Evolutionary conservation across 1,139 yeast genomes (phyloP), one percentile per base, ranked within the genome.

Genomic region (Kurtzmaniella natalensis): DNA sequence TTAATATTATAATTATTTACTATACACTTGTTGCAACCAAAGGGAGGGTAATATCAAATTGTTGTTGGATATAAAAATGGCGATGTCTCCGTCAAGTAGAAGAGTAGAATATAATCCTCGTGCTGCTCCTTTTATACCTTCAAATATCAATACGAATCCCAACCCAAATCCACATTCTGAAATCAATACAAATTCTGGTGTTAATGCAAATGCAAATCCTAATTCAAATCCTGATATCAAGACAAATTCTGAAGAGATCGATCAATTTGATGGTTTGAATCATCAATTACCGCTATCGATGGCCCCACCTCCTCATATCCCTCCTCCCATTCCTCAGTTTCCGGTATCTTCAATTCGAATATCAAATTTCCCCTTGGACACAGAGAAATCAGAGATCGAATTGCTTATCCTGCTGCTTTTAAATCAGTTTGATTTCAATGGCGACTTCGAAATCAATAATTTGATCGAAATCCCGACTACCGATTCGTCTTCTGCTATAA

Each of bases 81-180:
- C 29, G 29, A 26, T 26, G 29, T 17, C 29, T 14, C 29, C 20
- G 19, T 26, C 29, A 17, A 26, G 10, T 9, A 10, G 19, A 17
- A 16, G 29, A 26, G 17, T 10, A 10, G 29, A 17, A n/a, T 26
- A 26, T 18, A 26, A 26, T 26, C 29, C 29, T n/a, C 20, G 11
- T 9, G 29, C 29, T 10, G 18, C 20, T n/a, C 29, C 29, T 8
- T 26, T 26, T 17, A 18, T 26, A 4, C 29, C 29, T 10, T 26
- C 29, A 5, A 10, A 17, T 17, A 14, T 3, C 20, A 10, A 5
- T 21, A 10, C 9, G n/a, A 9, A n/a, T 21, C n/a, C 23, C n/a
- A 11, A 21, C n/a, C n/a, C n/a, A n/a, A n/a, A n/a, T n/a, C 16
- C 13, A 9, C 25, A 7, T n/a, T 22, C 8, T 5, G 13, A n/a